Percentiles rank a stretch among this genome's conserved stretches.
phyloP scores from a whole-genome alignment of 2,329 filamentous ascomycete genomes.

The Colletotrichum coccodes region DNA sequence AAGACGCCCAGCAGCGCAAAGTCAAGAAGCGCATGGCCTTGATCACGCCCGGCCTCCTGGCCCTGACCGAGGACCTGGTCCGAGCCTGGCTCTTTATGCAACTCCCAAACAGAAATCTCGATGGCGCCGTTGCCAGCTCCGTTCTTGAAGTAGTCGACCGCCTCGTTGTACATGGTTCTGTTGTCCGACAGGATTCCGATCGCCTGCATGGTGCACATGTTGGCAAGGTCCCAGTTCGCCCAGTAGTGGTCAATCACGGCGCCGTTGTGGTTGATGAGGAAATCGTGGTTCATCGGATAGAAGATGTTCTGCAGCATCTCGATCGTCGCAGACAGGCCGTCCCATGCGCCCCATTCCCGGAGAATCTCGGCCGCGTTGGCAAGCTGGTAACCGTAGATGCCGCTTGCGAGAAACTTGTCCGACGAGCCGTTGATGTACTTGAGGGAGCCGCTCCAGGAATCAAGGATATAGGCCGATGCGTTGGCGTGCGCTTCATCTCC shows the following conservation, averaged over 20 bases:
- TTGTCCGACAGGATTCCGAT: slow-evolving; percentile 56
- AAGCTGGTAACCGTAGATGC: slow-evolving; percentile 57
- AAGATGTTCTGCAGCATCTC: slow-evolving; percentile 50
- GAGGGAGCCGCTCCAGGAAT: slow-evolving; percentile 49
- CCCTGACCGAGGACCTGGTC: slow-evolving; percentile 47
- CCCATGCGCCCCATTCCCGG: slow-evolving; percentile 45
- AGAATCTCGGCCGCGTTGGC: slow-evolving; percentile 58
- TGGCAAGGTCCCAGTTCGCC: slow-evolving; percentile 57
- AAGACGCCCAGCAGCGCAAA: slow-evolving; percentile 50
- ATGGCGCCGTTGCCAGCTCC: slow-evolving; percentile 50
- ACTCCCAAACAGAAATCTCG: slow-evolving; percentile 43
- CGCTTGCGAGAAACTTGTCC: slow-evolving; percentile 51
- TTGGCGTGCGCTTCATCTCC: slow-evolving; percentile 48
- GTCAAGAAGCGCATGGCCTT: slow-evolving; percentile 54
- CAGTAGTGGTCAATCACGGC: slow-evolving; percentile 47
- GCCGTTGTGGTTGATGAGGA: slow-evolving; percentile 49
- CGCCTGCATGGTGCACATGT: slow-evolving; percentile 50
- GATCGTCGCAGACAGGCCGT: slow-evolving; percentile 36
- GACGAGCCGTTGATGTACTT: slow-evolving; percentile 43
- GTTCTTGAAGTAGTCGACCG: slow-evolving; percentile 50
- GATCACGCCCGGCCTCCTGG: slow-evolving; percentile 55
- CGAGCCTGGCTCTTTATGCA: slow-evolving; percentile 41
- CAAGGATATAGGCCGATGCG: slow-evolving; percentile 47
- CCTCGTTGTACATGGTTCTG: slow-evolving; percentile 49
- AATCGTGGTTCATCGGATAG: slow-evolving; percentile 48